Conservation (phyloP, 495 filamentous ascomycete genomes). For the Tuber brumale region DNA sequence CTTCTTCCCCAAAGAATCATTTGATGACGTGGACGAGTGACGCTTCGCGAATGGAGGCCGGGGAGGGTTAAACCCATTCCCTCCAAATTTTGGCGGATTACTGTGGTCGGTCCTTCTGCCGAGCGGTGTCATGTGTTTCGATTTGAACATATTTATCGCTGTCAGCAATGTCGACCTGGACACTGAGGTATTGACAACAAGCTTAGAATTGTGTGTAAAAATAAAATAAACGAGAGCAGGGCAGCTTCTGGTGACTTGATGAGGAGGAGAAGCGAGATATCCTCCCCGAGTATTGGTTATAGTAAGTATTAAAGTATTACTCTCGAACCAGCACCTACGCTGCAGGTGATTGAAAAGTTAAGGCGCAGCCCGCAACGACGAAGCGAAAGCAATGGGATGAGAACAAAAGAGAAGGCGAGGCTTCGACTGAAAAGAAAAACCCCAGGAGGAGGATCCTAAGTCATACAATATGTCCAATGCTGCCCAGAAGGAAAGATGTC, state of each 20-base stretch:
- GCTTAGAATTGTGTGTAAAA: slow-evolving; percentile 1
- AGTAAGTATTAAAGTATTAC: slow-evolving; percentile 2
- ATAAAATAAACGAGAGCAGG: neutral
- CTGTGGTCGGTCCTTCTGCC: neutral
- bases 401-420: neutral
- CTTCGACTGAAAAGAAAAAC: neutral
- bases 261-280: neutral
- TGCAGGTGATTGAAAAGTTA: neutral
- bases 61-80: slow-evolving; percentile 1
- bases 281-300: neutral
- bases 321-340: neutral
- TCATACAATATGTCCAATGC: neutral
- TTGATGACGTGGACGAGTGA: slow-evolving; percentile 25
- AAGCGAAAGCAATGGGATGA: neutral
- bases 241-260: neutral
- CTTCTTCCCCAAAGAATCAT: slow-evolving; percentile 26
- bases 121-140: slow-evolving; percentile 20
- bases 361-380: neutral
- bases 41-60: slow-evolving; percentile 14
- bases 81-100: neutral
- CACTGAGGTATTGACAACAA: slow-evolving; percentile 12
- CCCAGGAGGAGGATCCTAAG: neutral
- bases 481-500: neutral
- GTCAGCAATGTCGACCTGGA: slow-evolving; percentile 22
- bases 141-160: slow-evolving; percentile 17